A percentile compares a stretch with the other conserved stretches of the same genome.
phyloP scores from a whole-genome alignment of 2,329 filamentous ascomycete genomes.

The Fusarium buxicola region DNA sequence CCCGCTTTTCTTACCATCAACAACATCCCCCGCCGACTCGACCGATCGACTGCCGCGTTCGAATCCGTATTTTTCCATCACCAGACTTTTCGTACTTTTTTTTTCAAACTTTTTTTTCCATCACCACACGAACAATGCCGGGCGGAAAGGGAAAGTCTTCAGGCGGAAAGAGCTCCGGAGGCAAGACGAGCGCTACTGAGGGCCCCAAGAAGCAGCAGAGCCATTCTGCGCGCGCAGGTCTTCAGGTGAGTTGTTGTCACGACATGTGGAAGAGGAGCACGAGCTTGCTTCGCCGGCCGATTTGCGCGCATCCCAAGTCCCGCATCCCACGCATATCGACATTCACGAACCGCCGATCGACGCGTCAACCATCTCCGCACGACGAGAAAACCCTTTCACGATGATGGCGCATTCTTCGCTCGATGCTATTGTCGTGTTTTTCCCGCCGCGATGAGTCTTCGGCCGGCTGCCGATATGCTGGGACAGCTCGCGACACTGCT shows the following conservation, averaged over 20 bases:
- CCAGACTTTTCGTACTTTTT: conserved; percentile 27
- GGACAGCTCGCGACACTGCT: conserved; percentile 4
- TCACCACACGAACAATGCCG: conserved; percentile 63
- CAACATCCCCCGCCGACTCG: conserved; percentile 42
- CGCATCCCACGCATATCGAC: conserved; percentile 42
- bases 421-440: conserved; percentile 11
- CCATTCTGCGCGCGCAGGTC: conserved; percentile 93
- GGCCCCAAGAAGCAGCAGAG: conserved; percentile 89
- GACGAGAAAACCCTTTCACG: conserved; percentile 36
- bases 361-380: conserved; percentile 44
- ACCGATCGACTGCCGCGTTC: conserved; percentile 39
- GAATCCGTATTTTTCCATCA: conserved; percentile 35
- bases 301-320: conserved; percentile 44
- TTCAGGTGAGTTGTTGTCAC: conserved; percentile 77
- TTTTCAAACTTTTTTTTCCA: conserved; percentile 32
- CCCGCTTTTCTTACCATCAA: conserved; percentile 45
- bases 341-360: conserved; percentile 35
- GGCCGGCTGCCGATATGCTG: conserved; percentile 18
- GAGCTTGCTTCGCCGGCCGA: conserved; percentile 28
- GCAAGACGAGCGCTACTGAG: conserved; percentile 75
- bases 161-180: conserved; percentile 88
- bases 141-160: conserved; percentile 95
- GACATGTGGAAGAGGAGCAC: conserved; percentile 13
- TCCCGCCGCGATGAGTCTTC: conserved; percentile 19
- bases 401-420: conserved; percentile 16